These are phyloP conservation scores for Neopestalotiopsis sp. DNA, from an alignment of 2,329 filamentous ascomycete genomes.

Conservation along the genomic window DNA sequence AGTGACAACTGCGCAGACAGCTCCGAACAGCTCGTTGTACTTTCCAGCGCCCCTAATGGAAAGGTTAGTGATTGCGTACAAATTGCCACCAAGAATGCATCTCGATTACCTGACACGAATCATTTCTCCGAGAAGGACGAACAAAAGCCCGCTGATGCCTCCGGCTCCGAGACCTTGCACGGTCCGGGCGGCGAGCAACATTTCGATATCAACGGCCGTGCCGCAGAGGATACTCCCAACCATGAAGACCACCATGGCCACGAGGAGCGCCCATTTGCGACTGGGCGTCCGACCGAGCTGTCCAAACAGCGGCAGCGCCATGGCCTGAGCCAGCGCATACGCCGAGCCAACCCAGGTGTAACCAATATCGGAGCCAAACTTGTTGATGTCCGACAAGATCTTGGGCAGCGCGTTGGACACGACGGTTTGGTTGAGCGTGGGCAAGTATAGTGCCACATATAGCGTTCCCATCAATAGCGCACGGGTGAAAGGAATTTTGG, in stretches of 20 bases:
- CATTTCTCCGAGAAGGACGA: slow-evolving; percentile 6
- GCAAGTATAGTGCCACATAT: slow-evolving; percentile 13
- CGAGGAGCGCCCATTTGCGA: slow-evolving; percentile 9
- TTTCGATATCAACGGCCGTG: slow-evolving; percentile 7
- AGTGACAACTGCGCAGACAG: not conserved
- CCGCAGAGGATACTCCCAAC: slow-evolving; percentile 2
- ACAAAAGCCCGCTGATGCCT: slow-evolving; percentile 5
- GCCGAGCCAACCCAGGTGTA: slow-evolving; percentile 15
- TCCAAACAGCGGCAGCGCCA: slow-evolving; percentile 12
- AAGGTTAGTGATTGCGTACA: not conserved
- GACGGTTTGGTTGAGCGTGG: slow-evolving; percentile 15
- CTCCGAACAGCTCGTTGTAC: not conserved
- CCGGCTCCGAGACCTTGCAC: slow-evolving; percentile 6
- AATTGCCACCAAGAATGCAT: not conserved
- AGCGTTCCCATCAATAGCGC: slow-evolving; percentile 6
- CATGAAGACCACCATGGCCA: slow-evolving; percentile 10
- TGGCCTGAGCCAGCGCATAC: slow-evolving; percentile 14
- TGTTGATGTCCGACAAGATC: slow-evolving; percentile 14
- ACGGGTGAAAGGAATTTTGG: not conserved
- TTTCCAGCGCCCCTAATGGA: not conserved
- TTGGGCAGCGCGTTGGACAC: slow-evolving; percentile 15
- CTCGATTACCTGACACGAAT: not conserved
- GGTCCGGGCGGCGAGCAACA: slow-evolving; percentile 5
- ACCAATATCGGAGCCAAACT: slow-evolving; percentile 7
- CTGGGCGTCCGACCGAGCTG: not conserved